A percentile compares a stretch with the other conserved stretches of the same genome.
These are phyloP conservation scores for Podosphaera aphanis DNA, from an alignment of 2,329 filamentous ascomycete genomes.

Conservation along the genomic window DNA sequence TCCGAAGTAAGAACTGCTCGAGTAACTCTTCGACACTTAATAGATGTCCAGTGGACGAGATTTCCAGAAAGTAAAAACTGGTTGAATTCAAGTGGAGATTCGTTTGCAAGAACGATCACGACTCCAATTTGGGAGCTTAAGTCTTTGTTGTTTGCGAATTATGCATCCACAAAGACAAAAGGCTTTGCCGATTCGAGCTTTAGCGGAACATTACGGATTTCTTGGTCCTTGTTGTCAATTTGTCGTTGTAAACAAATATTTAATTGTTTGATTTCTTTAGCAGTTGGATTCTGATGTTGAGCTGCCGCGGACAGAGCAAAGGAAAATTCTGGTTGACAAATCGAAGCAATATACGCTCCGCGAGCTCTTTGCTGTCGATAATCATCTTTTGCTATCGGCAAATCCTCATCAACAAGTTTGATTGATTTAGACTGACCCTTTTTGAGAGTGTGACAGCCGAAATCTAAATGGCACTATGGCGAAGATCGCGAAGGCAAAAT, in stretches of 20 bases:
- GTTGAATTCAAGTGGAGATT: not conserved
- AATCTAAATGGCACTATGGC: no score
- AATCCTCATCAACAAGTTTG: not conserved
- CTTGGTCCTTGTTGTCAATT: not conserved
- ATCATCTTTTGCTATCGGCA: not conserved
- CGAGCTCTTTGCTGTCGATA: not conserved
- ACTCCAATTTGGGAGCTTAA: not conserved
- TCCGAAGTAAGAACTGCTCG: not conserved
- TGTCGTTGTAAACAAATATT: not conserved
- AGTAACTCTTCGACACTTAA: not conserved
- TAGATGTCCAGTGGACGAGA: not conserved
- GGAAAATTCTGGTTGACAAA: conserved; percentile 1
- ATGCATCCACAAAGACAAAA: not conserved
- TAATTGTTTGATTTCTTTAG: not conserved
- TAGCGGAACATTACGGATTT: not conserved
- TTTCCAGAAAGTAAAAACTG: not conserved
- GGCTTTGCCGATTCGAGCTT: not conserved
- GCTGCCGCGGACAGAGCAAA: conserved; percentile 2
- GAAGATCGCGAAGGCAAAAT: no score
- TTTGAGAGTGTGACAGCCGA: not conserved
- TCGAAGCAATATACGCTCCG: not conserved
- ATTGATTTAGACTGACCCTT: not conserved
- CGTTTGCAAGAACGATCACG: not conserved
- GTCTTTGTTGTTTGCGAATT: not conserved
- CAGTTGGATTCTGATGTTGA: not conserved